Evolutionary conservation across 2,329 filamentous ascomycete species (phyloP), one percentile per base, ranked within the genome.

Genomic region (Epichloe uncinata): DNA sequence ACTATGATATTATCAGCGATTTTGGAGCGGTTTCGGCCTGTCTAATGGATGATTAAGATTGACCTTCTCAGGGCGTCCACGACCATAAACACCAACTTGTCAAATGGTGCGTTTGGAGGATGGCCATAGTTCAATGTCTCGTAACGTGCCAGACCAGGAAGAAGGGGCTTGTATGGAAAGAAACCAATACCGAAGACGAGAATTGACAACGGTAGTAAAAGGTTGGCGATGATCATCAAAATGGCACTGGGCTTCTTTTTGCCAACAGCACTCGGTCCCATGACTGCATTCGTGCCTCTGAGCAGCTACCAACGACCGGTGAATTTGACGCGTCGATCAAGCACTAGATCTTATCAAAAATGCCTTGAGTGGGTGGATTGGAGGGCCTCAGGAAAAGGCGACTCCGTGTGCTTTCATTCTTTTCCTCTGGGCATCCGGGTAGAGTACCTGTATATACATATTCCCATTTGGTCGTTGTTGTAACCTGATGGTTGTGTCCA

Each of bases 11-110:
- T 18, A 40, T 51, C n/a, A 51, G 44, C 42, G 34, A 46, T 18
- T n/a, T 34, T 12, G 30, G 30, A 38, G 8, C 34, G 26, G 13
- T 26, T 36, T 18, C 20, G 35, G n/a, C 18, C 8, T 16, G n/a
- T 33, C 13, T 15, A 5, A 7, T 22, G 20, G 18, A 18, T 40
- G 47, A 30, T 26, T 43, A 15, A 12, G 22, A 7, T 40, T 52
- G 74, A 89, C 86, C 87, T 95, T 67, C 90, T 78, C 64, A 98
- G 68, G 22, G 93, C 91, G 76, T 98, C 93, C 30, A 98, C 85
- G 6, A 98, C 89, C 91, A 98, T 97, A 66, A 98, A 96, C 49
- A 98, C 74, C 48, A 97, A 73, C 60, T 84, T 89, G 66, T 97
- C 82, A 65, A 98, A 98, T 0, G 85, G 81, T 35, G 86, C 77